Evolutionary conservation across 768 basidiomycete genomes (phyloP), one percentile per base, ranked within the genome.

Genomic region (Coprinellus aureogranulatus): DNA sequence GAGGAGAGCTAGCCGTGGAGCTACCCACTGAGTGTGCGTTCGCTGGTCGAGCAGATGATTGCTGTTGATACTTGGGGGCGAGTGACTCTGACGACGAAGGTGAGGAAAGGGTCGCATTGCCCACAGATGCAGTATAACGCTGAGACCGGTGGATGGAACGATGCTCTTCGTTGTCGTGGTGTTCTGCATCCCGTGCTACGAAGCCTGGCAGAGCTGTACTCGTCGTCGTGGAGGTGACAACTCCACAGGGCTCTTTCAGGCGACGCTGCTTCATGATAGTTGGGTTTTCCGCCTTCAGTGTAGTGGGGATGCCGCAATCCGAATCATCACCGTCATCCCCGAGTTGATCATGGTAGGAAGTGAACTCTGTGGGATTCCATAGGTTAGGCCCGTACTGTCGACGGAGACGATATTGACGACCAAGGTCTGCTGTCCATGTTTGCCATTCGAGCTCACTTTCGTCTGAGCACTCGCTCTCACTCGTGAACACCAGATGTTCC

Each of bases 401-500:
- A 54, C 53, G 50, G 2, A 25, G 10, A 30, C 42, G 54, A 28
- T 54, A 46, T 37, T 75, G 72, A 2, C 75, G 62, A 6, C 76
- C 71, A 44, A 87, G 55, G 71, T 87, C 87, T 4, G 79, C 79
- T 64, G 78, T 72, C 87, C 87, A 89, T 1, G 81, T 83, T 3
- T 81, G 74, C 87, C 87, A 89, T 64, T 89, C 87, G 22, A 72
- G 70, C 66, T 88, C 87, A 62, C 77, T 78, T 23, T 76, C 80
- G 25, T 79, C 75, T 5, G 70, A 75, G 4, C 75, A 78, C 12
- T 62, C 67, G 27, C 59, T 61, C 12, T 69, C 66, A 28, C 73
- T 79, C 44, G 75, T 75, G 25, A 68, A 52, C 2, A 60, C 39
- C 41, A 44, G 53, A 16, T 16, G 41, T 16, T 44, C 41, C 27